Evolutionary conservation across 352 stramenopile species (phyloP), one percentile per base, ranked within the genome.

Genomic region (Aphanomyces invadans): DNA sequence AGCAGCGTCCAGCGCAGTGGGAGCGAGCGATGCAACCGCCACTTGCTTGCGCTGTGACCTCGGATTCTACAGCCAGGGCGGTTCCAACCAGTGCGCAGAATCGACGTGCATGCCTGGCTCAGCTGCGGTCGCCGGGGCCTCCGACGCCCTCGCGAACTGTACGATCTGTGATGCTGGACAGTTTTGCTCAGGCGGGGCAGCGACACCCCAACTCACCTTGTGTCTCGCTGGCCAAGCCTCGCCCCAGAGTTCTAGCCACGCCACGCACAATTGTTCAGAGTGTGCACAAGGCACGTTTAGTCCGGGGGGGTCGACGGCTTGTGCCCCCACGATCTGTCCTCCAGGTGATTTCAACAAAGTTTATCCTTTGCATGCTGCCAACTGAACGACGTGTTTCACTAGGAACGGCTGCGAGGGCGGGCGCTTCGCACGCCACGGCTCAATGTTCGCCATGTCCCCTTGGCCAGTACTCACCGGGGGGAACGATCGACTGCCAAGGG

Each of bases 241-340:
- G 2, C 23, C 55, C 2, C 17, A 11, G 9, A 63, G 48, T 25
- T 26, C 55, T 11, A 63, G 21, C 12, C 9, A 63, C 55, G 23
- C 55, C 4, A 36, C 31, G n/a, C n/a, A n/a, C 21, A 31, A 52
- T 17, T 63, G 55, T 25, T 45, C 2, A 19, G 23, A n/a, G n/a
- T 63, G 55, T 52, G 23, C 55, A 5, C 55, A 63, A 26, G 55
- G 55, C 36, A 63, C 55, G 9, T 63, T 44, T 42, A 63, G 55
- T 11, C 23, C 15, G 11, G 55, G 55, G 12, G 55, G 55, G 3
- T 28, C 55, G 3, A 48, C 42, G 0, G 36, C 32, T 2, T 63
- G 55, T 63, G 21, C 23, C 10, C 42, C 42, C 11, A 63, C 55
- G 9, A 38, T 21, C 11, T 63, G 55, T 36, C 42, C 55, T 23